Evolutionary conservation across 2,329 filamentous ascomycete species (phyloP).

Genomic region (Alternaria conjuncta): DNA sequence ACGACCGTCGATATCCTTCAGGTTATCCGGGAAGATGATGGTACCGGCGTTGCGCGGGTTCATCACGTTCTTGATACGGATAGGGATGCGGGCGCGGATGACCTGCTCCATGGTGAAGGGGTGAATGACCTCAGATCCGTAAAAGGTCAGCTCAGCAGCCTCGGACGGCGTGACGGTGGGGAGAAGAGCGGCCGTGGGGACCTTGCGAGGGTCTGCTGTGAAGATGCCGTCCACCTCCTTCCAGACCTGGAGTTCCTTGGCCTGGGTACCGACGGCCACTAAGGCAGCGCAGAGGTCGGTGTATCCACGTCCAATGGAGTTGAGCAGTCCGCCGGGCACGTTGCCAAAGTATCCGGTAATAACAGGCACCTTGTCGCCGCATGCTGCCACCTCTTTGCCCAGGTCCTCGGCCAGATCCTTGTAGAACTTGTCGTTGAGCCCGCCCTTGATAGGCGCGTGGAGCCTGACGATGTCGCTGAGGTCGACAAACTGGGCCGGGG

Average conservation of each 20-base stretch:
- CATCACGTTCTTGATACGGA: conserved; percentile 92
- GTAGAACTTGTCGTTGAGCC: conserved; percentile 56
- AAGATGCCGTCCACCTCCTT: conserved; percentile 99
- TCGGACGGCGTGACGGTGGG: conserved; percentile 89
- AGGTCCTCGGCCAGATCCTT: conserved; percentile 50
- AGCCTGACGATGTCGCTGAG: conserved; percentile 81
- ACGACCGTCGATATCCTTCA: conserved; percentile 60
- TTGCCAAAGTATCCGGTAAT: conserved; percentile 92
- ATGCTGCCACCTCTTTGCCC: conserved; percentile 51
- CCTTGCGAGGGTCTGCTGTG: conserved; percentile 82
- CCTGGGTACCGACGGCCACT: conserved; percentile 85
- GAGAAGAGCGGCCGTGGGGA: conserved; percentile 90
- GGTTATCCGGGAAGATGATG: conserved; percentile 78
- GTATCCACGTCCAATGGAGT: conserved; percentile 92
- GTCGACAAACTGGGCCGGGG: conserved; percentile 89
- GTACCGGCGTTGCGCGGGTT: conserved; percentile 81
- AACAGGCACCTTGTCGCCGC: conserved; percentile 55
- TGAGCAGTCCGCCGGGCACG: conserved; percentile 87
- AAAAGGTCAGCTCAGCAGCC: conserved; percentile 86
- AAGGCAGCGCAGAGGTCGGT: conserved; percentile 95
- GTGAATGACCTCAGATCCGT: conserved; percentile 88
- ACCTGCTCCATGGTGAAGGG: conserved; percentile 98
- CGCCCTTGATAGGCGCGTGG: conserved; percentile 46
- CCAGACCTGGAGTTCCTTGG: conserved; percentile 94
- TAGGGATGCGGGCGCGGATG: conserved; percentile 77